Conservation (phyloP, 2,329 filamentous ascomycete genomes). For the Sporothrix pseudoabietina region DNA sequence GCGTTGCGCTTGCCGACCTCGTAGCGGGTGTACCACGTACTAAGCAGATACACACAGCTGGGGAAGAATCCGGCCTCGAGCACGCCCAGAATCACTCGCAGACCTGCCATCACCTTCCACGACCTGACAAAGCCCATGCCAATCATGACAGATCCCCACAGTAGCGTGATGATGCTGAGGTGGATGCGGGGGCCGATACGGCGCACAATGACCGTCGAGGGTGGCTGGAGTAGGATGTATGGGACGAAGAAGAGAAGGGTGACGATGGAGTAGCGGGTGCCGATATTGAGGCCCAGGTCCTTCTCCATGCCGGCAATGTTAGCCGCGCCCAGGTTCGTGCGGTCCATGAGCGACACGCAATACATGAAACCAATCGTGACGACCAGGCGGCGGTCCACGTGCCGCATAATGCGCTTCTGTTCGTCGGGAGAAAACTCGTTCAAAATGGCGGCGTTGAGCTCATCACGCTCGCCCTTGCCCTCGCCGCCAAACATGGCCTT, state of each 20-base stretch:
- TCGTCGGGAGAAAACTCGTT: constrained; percentile 61
- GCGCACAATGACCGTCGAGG: constrained; percentile 68
- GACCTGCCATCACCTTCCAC: constrained; percentile 55
- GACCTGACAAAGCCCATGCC: constrained; percentile 64
- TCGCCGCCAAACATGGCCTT: constrained; percentile 14
- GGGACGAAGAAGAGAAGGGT: constrained; percentile 74
- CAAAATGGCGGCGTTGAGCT: constrained; percentile 36
- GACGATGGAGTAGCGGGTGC: constrained; percentile 61
- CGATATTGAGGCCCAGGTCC: constrained; percentile 50
- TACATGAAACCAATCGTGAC: constrained; percentile 67
- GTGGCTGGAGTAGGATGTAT: constrained; percentile 71
- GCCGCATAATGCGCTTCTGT: constrained; percentile 67
- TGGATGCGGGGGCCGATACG: constrained; percentile 65
- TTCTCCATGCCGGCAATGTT: constrained; percentile 66
- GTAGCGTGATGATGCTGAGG: constrained; percentile 55
- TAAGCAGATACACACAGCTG: constrained; percentile 70
- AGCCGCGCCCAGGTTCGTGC: constrained; percentile 74
- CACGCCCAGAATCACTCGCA: constrained; percentile 62
- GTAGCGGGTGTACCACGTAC: constrained; percentile 71
- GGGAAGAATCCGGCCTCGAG: constrained; percentile 74
- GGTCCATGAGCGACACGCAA: constrained; percentile 75
- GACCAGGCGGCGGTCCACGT: constrained; percentile 68
- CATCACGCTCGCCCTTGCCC: background rate
- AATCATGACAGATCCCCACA: constrained; percentile 65
- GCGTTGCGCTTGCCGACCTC: constrained; percentile 72